These are phyloP conservation scores for Kwoniella mangroviensis DNA, from an alignment of 768 basidiomycete species.

Conservation along the genomic window DNA sequence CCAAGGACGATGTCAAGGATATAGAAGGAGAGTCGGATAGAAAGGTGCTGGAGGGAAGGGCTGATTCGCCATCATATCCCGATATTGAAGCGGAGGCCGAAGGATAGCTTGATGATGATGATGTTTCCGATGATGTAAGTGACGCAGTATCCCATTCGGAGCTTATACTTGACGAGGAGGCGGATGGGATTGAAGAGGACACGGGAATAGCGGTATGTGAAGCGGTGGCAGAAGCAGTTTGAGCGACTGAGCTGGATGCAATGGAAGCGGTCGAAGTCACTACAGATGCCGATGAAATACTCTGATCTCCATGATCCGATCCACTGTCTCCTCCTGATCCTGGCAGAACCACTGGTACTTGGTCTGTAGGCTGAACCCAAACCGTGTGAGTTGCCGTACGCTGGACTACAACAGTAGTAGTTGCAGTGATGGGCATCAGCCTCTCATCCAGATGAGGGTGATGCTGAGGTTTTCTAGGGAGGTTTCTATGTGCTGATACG, in stretches of 20 bases:
- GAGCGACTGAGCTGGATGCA: not conserved
- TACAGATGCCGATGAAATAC: not conserved
- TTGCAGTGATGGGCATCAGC: constrained; percentile 53
- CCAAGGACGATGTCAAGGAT: constrained; percentile 9
- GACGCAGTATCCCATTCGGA: not conserved
- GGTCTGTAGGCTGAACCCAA: constrained; percentile 48
- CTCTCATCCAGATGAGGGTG: constrained; percentile 44
- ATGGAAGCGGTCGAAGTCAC: not conserved
- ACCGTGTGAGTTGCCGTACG: constrained; percentile 45
- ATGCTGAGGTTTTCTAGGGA: constrained; percentile 12
- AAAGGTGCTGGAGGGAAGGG: not conserved
- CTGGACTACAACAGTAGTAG: constrained; percentile 49
- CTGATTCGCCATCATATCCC: not conserved
- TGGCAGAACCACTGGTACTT: constrained; percentile 22
- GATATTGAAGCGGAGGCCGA: not conserved
- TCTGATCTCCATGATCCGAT: not conserved
- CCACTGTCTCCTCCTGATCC: constrained; percentile 6
- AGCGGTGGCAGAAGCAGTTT: too few relatives aligned
- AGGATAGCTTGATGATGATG: not conserved
- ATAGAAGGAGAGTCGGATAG: constrained; percentile 16
- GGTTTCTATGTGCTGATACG: constrained; percentile 18
- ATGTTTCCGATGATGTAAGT: not conserved
- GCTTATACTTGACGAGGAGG: constrained; percentile 5
- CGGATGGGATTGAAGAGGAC: not conserved
- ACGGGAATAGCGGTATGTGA: not conserved